Percentiles rank a stretch among this genome's conserved stretches.
Evolutionary conservation across 768 basidiomycete species (phyloP).

Genomic region (Guyanaporus albipodus): DNA sequence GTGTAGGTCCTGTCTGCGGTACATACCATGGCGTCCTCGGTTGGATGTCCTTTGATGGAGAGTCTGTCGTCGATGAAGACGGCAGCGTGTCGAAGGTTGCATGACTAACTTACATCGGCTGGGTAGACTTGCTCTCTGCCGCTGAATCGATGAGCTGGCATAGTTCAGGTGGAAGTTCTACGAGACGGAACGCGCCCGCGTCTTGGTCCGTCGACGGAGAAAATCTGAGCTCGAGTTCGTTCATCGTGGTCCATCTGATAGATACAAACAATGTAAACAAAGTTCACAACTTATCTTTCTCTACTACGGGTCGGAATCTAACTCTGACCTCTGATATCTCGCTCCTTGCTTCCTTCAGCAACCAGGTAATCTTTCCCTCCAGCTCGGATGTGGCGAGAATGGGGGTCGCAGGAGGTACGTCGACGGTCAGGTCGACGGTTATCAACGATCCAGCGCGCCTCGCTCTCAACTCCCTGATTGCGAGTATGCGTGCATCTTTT

Average conservation of each 20-base stretch:
- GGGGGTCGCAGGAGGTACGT: conserved; percentile 57
- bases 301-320: conserved; percentile 46
- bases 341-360: conserved; percentile 52
- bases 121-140: conserved; percentile 27
- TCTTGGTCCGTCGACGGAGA: conserved; percentile 47
- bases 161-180: conserved; percentile 73
- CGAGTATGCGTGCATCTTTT: conserved; percentile 34
- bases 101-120: conserved; percentile 25
- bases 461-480: conserved; percentile 57
- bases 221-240: conserved; percentile 43
- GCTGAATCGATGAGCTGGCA: conserved; percentile 57
- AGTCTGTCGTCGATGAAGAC: conserved; percentile 39
- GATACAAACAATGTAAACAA: too few relatives aligned
- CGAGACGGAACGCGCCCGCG: conserved; percentile 55
- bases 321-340: conserved; percentile 73
- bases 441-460: conserved; percentile 77
- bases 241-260: conserved; percentile 24
- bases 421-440: conserved; percentile 76
- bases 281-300: too few relatives aligned
- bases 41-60: conserved; percentile 73
- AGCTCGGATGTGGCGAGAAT: conserved; percentile 55
- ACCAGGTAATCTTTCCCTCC: conserved; percentile 55
- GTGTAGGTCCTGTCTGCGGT: conserved; percentile 76
- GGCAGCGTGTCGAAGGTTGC: background rate
- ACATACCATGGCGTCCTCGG: conserved; percentile 89